These are phyloP conservation scores for Tardiomyces depauwii DNA, from an alignment of 1,139 yeast genomes.

Conservation along the genomic window DNA sequence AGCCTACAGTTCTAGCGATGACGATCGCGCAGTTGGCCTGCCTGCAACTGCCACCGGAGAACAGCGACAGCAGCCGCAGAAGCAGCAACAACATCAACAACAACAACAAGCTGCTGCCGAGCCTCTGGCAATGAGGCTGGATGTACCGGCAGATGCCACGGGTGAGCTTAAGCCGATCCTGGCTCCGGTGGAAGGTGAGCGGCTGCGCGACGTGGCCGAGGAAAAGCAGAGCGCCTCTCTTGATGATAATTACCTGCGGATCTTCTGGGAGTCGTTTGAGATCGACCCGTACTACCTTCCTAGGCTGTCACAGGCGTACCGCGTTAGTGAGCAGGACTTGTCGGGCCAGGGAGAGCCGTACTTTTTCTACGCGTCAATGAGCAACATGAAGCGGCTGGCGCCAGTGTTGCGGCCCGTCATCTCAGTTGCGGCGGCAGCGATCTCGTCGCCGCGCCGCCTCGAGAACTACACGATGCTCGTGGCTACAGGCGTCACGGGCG, in stretches of 20 bases:
- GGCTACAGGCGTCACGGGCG: background rate
- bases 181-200: background rate
- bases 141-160: background rate
- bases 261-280: background rate
- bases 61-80: background rate
- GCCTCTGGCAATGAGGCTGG: background rate
- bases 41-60: background rate
- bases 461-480: background rate
- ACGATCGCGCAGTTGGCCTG: background rate
- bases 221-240: background rate
- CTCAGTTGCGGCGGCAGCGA: background rate
- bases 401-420: background rate
- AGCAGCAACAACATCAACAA: too few relatives aligned
- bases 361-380: background rate
- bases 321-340: background rate
- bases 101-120: too few relatives aligned
- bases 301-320: background rate
- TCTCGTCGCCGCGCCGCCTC: background rate
- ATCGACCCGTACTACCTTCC: background rate
- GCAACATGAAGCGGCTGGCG: conserved; percentile 1
- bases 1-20: background rate
- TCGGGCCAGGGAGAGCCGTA: background rate
- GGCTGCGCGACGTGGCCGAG: background rate
- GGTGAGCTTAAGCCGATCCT: background rate
- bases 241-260: background rate